Evolutionary conservation across 1,284 basidiomycete genomes (phyloP).

Genomic region (Ceratobasidium sp.): DNA sequence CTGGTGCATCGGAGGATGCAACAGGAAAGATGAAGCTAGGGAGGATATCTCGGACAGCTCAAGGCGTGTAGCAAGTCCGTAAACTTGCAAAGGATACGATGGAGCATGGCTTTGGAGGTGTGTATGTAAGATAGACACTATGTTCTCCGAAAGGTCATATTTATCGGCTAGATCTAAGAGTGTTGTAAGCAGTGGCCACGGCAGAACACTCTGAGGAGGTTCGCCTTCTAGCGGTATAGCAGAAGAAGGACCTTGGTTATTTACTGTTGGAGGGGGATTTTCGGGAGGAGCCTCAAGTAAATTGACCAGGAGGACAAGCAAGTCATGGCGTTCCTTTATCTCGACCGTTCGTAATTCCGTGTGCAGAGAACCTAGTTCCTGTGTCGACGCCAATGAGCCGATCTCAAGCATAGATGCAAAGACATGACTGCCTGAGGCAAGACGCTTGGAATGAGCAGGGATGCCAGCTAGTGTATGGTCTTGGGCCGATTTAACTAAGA

Average conservation of each 20-base stretch:
- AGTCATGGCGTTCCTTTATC: conserved; percentile 28
- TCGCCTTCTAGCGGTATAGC: conserved; percentile 5
- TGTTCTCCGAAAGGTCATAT: conserved; percentile 34
- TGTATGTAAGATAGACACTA: conserved; percentile 30
- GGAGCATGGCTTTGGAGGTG: conserved; percentile 37
- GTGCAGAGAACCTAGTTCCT: background rate
- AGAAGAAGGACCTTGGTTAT: conserved; percentile 14
- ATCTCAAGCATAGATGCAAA: conserved; percentile 38
- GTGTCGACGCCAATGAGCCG: conserved; percentile 2
- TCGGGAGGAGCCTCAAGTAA: conserved; percentile 37
- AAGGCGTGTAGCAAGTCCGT: conserved; percentile 32
- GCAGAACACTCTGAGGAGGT: conserved; percentile 9
- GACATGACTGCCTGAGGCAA: conserved; percentile 34
- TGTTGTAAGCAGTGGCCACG: conserved; percentile 23
- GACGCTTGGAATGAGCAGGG: conserved; percentile 32
- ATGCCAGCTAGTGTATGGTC: background rate
- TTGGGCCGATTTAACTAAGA: conserved; percentile 26
- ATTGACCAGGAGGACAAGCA: conserved; percentile 29
- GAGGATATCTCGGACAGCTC: conserved; percentile 33
- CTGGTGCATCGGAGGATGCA: conserved; percentile 32
- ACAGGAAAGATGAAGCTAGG: conserved; percentile 23
- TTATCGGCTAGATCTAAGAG: conserved; percentile 40
- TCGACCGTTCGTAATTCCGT: conserved; percentile 16
- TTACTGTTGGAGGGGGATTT: conserved; percentile 13
- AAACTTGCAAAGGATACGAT: conserved; percentile 40